These are phyloP conservation scores for Yarrowia sp. DNA, from an alignment of 805 yeast genomes.

Conservation along the genomic window DNA sequence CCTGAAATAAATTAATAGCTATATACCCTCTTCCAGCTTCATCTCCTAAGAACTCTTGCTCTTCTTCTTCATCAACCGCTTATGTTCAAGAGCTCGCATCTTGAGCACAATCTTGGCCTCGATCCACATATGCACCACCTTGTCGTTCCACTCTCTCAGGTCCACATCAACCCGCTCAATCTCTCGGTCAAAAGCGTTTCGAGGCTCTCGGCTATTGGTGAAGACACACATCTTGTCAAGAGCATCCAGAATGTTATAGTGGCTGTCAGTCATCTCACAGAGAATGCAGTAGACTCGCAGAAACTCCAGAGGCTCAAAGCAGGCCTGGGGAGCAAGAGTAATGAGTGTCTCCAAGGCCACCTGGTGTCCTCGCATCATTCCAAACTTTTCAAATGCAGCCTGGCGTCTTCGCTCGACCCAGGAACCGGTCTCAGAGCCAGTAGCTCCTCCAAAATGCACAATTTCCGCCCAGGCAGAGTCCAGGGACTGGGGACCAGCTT, in stretches of 20 bases:
- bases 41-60: background rate
- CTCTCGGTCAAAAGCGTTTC: conserved; percentile 4
- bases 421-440: conserved; percentile 19
- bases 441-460: conserved; percentile 22
- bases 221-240: conserved; percentile 31
- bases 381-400: conserved; percentile 26
- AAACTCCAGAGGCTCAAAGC: conserved; percentile 29
- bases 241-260: conserved; percentile 28
- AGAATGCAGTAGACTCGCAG: conserved; percentile 29
- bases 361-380: conserved; percentile 26
- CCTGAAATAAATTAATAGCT: too few species aligned
- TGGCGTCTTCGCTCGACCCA: conserved; percentile 23
- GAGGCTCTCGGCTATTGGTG: conserved; percentile 21
- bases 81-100: conserved; percentile 6
- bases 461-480: conserved; percentile 32
- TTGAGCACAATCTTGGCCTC: conserved; percentile 28
- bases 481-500: conserved; percentile 14
- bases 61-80: conserved; percentile 4
- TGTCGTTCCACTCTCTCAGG: conserved; percentile 23
- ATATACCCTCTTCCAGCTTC: too few species aligned
- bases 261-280: conserved; percentile 28
- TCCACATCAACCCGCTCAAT: conserved; percentile 2
- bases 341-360: conserved; percentile 20
- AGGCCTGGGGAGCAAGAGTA: conserved; percentile 6
- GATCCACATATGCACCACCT: conserved; percentile 28